Evolutionary conservation across 352 stramenopile genomes (phyloP).

Genomic region (Thraustotheca clavata): DNA sequence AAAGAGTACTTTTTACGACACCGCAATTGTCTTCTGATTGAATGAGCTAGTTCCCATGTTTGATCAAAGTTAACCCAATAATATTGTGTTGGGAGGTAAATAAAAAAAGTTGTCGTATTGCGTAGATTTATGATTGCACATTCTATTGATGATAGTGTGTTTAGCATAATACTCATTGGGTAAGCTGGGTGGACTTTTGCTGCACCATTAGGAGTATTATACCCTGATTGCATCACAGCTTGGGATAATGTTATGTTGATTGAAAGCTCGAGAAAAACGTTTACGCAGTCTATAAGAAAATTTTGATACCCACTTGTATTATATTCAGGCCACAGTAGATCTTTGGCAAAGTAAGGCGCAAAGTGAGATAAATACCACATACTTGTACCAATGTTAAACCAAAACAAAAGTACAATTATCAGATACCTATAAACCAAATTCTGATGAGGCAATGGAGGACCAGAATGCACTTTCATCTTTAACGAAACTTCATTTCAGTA

Average conservation of each 20-base stretch:
- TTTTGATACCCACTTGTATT: slow-evolving; percentile 5
- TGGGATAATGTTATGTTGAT: neutral
- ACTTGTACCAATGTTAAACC: too few species aligned
- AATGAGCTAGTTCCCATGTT: neutral
- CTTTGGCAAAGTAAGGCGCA: slow-evolving; percentile 1
- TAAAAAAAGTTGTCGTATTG: neutral
- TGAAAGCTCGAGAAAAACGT: neutral
- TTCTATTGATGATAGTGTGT: neutral
- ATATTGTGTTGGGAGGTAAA: slow-evolving; percentile 9
- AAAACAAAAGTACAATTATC: too few species aligned
- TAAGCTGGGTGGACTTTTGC: neutral
- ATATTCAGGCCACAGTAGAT: neutral
- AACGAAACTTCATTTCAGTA: too few species aligned
- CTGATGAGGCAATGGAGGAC: too few species aligned
- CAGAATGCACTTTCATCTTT: too few species aligned
- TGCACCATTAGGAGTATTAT: neutral
- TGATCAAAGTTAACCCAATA: slow-evolving; percentile 5
- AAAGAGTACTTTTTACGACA: neutral
- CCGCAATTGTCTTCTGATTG: neutral
- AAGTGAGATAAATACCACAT: too few species aligned
- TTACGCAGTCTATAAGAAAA: neutral
- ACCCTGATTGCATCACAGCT: neutral
- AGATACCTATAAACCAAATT: too few species aligned
- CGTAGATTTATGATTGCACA: neutral
- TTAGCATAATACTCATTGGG: neutral